Base-by-base conservation (phyloP, 768 basidiomycete genomes). In the Sarcodon sp. region DNA sequence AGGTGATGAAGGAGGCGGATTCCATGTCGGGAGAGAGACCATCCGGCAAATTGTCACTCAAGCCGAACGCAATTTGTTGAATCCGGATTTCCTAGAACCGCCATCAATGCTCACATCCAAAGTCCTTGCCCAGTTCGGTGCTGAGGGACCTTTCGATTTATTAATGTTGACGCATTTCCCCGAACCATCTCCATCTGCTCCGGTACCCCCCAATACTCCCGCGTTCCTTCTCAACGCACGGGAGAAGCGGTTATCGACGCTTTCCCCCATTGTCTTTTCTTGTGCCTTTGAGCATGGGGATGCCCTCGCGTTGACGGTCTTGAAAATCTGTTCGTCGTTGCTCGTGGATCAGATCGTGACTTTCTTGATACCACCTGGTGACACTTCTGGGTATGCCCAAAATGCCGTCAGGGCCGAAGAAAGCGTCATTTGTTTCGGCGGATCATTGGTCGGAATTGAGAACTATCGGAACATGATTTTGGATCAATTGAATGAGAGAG, bases 1-100 rank as follows among this genome's bases (percentile, higher is more conserved):
- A 9, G 85, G 87, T 6, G 87, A 89, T 58, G 87, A 89, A 59
- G 88, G 88, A 9, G 79, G 85, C 16, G 87, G 87, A 9, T 90
- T 76, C 56, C 74, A 83, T 57, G 80, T 89, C 50, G 88, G 88
- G 6, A 70, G 83, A 35, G 84, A 86, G 57, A 73, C 87, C 0
- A 58, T 89, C 16, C 80, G 87, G 4, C 73, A 82, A 52, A 71
- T 89, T 44, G 65, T 86, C 44, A 52, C 67, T 6, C 75, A 77
- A 46, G 66, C 71, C 33, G 83, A 85, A 53, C 57, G 61, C 31
- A 66, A 73, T 16, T 73, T 75, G 3, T 50, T 71, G 35, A 58
- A 61, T 44, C 53, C 1, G 46, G 44, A 45, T 33, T 47, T 51
- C 53, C 16, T 39, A 39, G 15, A 13, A 47, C 51, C 31, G 27